A percentile compares a stretch with the other conserved stretches of the same genome.
These are phyloP conservation scores for Apophysomyces elegans DNA, from an alignment of 371 early-diverging fungal genomes.

Conservation along the genomic window DNA sequence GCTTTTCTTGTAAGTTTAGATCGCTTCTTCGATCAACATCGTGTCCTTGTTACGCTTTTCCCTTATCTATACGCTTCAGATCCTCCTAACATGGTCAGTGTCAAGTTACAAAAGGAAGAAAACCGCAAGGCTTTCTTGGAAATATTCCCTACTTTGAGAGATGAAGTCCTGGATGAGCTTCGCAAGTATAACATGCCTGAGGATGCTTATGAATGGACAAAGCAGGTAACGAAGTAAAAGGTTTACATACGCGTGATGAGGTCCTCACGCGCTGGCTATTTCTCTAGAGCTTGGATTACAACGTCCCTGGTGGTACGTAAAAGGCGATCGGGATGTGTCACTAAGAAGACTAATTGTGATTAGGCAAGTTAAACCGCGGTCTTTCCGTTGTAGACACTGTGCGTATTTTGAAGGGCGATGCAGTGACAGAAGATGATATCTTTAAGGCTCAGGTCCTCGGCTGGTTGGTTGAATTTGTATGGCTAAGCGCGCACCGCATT, in stretches of 20 bases:
- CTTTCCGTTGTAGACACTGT: slow-evolving; percentile 91
- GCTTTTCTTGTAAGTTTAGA: too few relatives aligned
- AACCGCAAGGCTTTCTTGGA: slow-evolving; percentile 63
- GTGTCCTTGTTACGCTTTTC: background rate
- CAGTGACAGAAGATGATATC: slow-evolving; percentile 80
- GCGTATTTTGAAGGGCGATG: slow-evolving; percentile 72
- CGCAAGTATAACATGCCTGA: slow-evolving; percentile 71
- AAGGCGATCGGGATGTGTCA: background rate
- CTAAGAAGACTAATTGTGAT: background rate
- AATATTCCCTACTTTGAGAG: slow-evolving; percentile 58
- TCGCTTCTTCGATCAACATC: too few relatives aligned
- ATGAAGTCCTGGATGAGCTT: slow-evolving; percentile 69
- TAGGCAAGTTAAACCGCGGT: slow-evolving; percentile 97
- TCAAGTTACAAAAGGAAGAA: slow-evolving; percentile 59
- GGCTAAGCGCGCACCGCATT: slow-evolving; percentile 19
- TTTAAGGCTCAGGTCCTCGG: slow-evolving; percentile 90
- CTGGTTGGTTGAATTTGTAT: slow-evolving; percentile 94
- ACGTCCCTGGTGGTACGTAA: slow-evolving; percentile 77
- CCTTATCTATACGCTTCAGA: background rate
- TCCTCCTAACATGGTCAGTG: slow-evolving; percentile 36
- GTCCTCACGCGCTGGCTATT: background rate
- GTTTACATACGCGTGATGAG: background rate
- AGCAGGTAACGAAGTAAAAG: slow-evolving; percentile 32
- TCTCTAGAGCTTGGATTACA: slow-evolving; percentile 71
- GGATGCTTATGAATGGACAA: slow-evolving; percentile 77